phyloP scores from a whole-genome alignment of 345 rosid species.

The Aquilaria sinensis region DNA sequence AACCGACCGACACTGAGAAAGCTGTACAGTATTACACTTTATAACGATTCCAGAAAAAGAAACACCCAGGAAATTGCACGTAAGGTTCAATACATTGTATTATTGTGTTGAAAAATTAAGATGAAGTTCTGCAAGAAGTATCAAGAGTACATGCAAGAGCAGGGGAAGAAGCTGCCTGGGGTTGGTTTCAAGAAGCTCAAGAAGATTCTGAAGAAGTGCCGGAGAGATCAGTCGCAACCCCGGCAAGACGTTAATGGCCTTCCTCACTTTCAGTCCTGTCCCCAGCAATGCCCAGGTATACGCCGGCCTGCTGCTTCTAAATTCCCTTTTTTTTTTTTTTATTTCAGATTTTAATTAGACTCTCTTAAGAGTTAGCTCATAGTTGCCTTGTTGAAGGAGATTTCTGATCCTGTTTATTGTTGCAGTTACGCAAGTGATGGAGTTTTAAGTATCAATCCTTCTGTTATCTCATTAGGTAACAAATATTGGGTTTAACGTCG shows the following conservation, averaged over 20 bases:
- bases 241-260: conserved; percentile 5
- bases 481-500: no score
- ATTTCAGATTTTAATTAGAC: background rate
- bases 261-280: conserved; percentile 31
- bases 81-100: no score
- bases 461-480: no score
- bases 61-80: no score
- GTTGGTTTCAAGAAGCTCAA: conserved; percentile 88
- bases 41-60: no score
- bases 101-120: background rate
- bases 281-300: conserved; percentile 55
- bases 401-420: background rate
- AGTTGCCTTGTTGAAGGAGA: background rate
- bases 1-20: no score
- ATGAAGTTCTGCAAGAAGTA: conserved; percentile 97
- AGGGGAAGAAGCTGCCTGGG: conserved; percentile 55
- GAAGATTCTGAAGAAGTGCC: conserved; percentile 70
- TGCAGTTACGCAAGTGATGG: no score
- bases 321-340: background rate
- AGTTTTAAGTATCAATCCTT: no score
- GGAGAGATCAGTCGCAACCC: conserved; percentile 25
- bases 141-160: conserved; percentile 69
- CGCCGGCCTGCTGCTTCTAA: background rate
- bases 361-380: background rate
- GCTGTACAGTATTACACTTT: no score